A percentile compares a stretch with the other conserved stretches of the same genome.
Conservation (phyloP, 345 rosid species). For the Salix purpurea region DNA sequence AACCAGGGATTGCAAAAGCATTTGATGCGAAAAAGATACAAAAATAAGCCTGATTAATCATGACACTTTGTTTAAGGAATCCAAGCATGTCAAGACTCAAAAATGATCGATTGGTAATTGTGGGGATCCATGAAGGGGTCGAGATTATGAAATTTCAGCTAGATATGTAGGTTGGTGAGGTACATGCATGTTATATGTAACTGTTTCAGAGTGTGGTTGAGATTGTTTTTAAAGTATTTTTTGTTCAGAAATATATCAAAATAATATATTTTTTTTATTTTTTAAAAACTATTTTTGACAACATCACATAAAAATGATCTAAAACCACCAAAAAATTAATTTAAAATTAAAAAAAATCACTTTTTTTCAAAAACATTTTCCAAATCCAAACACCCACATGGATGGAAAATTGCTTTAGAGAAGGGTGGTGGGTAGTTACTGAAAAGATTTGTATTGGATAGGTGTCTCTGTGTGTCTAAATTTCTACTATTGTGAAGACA, state of each 20-base stretch:
- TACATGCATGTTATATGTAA: not conserved
- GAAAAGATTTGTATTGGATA: not conserved
- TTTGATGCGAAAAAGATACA: not conserved
- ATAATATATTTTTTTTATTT: too few species aligned
- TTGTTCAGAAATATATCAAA: too few species aligned
- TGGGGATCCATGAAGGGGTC: not conserved
- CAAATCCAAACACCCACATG: too few species aligned
- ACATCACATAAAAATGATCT: too few species aligned
- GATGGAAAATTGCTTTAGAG: not conserved
- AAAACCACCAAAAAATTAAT: too few species aligned
- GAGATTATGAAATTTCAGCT: not conserved
- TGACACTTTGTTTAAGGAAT: not conserved
- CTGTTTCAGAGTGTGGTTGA: too few species aligned
- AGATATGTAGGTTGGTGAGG: not conserved
- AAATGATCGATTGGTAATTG: not conserved
- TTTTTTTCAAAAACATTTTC: too few species aligned
- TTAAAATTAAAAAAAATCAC: too few species aligned
- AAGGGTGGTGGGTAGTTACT: not conserved
- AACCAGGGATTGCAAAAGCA: not conserved
- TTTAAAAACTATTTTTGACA: too few species aligned
- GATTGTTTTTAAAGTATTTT: too few species aligned
- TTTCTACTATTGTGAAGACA: not conserved
- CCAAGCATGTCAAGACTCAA: not conserved
- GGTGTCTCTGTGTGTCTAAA: not conserved
- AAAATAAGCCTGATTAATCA: not conserved